Base-by-base conservation (phyloP, 768 basidiomycete genomes). In the Tylopilus sp. region DNA sequence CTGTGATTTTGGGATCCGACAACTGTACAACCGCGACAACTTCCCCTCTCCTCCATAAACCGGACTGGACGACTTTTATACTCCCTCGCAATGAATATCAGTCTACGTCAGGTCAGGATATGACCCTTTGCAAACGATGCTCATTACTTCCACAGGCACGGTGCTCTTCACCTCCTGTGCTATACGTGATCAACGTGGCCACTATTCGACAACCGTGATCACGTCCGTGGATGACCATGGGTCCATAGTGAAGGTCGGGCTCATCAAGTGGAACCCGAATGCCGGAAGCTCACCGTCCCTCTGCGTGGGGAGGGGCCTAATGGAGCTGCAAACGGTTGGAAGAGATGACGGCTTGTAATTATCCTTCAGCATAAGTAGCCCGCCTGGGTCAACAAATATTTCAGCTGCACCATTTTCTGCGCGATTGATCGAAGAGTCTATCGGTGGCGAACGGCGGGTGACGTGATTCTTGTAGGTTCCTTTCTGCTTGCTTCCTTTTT, bases 241-340 rank as follows among this genome's bases (percentile, higher is more conserved):
- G 33, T 53, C 47, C 6, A 26, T 35, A 6, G 40, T 40, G 3
- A 30, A 57, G 42, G 43, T 54, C 3, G 61, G 57, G 5, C 41
- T 54, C 11, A 55, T 62, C 57, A 57, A 52, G 10, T 57, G 61
- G 61, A 60, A 52, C 38, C 25, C 43, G 30, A 30, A 39, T 4
- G 15, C 33, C 17, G 52, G 41, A 7, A 26, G 28, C 4, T 3
- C 15, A 1, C 55, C 57, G 0, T 44, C 25, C 3, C 33, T 61
- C 22, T 51, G 25, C 22, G 28, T 56, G 8, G 42, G 44, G 1
- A 13, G 38, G 1, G 18, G 45, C 3, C 18, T 40, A 25, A 45
- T 62, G 44, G 53, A 51, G 6, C 18, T 56, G 28, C 35, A 1
- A 9, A 50, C 12, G 26, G 22, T 38, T 7, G n/a, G 13, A 10